Base-by-base conservation (phyloP, 768 basidiomycete genomes). In the Calvatia gigantea region DNA sequence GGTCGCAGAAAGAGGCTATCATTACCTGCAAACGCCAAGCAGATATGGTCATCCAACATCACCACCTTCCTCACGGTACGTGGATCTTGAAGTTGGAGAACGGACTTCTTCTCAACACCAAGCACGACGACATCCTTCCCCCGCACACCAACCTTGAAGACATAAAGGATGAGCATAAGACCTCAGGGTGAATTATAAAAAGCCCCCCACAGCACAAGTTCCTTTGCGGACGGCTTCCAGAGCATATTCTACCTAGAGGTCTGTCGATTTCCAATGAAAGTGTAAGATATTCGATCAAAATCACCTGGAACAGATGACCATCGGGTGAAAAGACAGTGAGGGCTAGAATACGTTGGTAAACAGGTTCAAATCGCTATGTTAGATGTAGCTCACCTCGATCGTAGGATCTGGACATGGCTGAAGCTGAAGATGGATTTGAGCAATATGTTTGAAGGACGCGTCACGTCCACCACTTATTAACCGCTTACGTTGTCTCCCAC, bases 311-410 rank as follows among this genome's bases (percentile, higher is more conserved):
- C 64, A 99, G 78, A 77, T 99, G 97, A 15, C 97, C 97, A 77
- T 98, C 97, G 57, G 96, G 96, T 39, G 94, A 97, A 80, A 97
- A 96, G 68, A 96, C 94, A 60, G 96, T 98, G 60, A 98, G 86
- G 44, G 95, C 95, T 97, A 53, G 3, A 50, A 28, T 54, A 9
- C 44, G 8, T 28, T n/a, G 38, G 25, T 35, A 4, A 38, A 39
- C n/a, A 37, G 45, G 21, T 6, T 32, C 5, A 29, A 28, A 32
- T 12, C 2, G 53, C n/a, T 41, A 43, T 29, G 14, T 25, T 32
- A 15, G 32, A 4, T 37, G 28, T n/a, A 21, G 56, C 77, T 44
- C 67, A 94, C 94, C 94, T 84, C 94, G 88, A 85, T 97, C 94
- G 77, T 97, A 97, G 31, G 92, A 95, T 79, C 94, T 89, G 55